A percentile compares a stretch with the other conserved stretches of the same genome.
Conservation (phyloP, 805 yeast species). For the Metschnikowia lochheadii region DNA sequence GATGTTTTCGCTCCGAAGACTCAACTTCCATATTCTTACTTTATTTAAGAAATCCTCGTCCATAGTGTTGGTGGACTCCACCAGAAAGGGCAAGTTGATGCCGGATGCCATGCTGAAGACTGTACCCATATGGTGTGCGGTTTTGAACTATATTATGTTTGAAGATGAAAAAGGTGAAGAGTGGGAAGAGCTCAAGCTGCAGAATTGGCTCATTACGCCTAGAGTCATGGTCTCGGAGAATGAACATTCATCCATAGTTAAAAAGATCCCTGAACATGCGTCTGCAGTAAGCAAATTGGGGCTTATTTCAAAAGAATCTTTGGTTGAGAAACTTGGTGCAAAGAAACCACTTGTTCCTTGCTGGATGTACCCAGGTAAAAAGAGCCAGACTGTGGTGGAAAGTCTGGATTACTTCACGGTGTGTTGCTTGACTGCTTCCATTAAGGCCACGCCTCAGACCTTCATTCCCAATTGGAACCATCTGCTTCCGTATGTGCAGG, state of each 20-base stretch:
- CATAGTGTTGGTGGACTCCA: slow-evolving; percentile 69
- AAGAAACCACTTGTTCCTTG: slow-evolving; percentile 55
- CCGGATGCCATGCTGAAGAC: slow-evolving; percentile 89
- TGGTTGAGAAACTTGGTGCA: slow-evolving; percentile 27
- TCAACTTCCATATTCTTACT: slow-evolving; percentile 68
- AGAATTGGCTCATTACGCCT: slow-evolving; percentile 46
- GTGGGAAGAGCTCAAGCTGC: slow-evolving; percentile 1
- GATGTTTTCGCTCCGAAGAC: slow-evolving; percentile 69
- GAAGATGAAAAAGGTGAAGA: slow-evolving; percentile 20
- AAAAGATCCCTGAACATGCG: slow-evolving; percentile 47
- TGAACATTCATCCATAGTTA: slow-evolving; percentile 51
- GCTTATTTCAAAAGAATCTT: slow-evolving; percentile 30
- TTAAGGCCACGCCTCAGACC: slow-evolving; percentile 5
- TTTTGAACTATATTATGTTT: slow-evolving; percentile 53
- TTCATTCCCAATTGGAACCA: slow-evolving; percentile 10
- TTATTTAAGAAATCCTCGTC: slow-evolving; percentile 43
- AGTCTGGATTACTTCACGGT: slow-evolving; percentile 7
- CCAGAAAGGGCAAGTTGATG: slow-evolving; percentile 76
- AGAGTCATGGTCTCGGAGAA: slow-evolving; percentile 50
- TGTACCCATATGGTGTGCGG: slow-evolving; percentile 89
- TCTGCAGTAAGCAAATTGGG: slow-evolving; percentile 38
- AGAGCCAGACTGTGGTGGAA: not conserved
- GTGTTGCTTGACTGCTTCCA: slow-evolving; percentile 16
- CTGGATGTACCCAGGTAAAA: slow-evolving; percentile 61
- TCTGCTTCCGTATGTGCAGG: slow-evolving; percentile 63